Evolutionary conservation across 2,329 filamentous ascomycete genomes (phyloP).

Genomic region (Aureobasidium namibiae): DNA sequence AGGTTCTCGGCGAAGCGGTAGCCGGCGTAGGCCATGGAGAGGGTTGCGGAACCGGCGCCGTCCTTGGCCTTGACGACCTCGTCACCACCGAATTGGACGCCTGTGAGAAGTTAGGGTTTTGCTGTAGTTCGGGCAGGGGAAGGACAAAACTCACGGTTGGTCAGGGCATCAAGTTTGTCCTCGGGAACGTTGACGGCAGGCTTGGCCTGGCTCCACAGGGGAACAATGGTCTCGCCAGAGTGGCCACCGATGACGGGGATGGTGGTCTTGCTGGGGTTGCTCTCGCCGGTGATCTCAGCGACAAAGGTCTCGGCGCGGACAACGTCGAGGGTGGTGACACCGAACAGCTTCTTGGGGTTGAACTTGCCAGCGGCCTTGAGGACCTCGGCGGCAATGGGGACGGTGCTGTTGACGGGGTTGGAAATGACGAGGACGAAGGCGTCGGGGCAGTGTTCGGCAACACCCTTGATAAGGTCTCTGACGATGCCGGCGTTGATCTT

Average conservation of each 20-base stretch:
- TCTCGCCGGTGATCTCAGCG: slow-evolving; percentile 72
- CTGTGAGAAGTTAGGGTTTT: slow-evolving; percentile 26
- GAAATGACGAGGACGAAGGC: slow-evolving; percentile 96
- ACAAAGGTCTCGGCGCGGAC: slow-evolving; percentile 97
- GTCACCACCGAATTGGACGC: slow-evolving; percentile 94
- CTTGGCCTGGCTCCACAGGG: slow-evolving; percentile 86
- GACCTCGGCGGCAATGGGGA: slow-evolving; percentile 94
- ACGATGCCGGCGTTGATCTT: slow-evolving; percentile 99
- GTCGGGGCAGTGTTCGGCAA: slow-evolving; percentile 82
- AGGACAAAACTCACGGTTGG: slow-evolving; percentile 57
- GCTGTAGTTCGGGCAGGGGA: too few relatives aligned
- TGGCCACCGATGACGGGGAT: slow-evolving; percentile 95
- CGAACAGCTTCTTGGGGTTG: slow-evolving; percentile 91
- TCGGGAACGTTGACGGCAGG: slow-evolving; percentile 71
- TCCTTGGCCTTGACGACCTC: slow-evolving; percentile 95
- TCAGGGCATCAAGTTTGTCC: slow-evolving; percentile 82
- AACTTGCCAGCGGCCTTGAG: slow-evolving; percentile 91
- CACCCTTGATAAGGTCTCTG: slow-evolving; percentile 80
- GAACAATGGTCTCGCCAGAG: slow-evolving; percentile 96
- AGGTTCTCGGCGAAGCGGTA: slow-evolving; percentile 94
- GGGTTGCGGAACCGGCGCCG: slow-evolving; percentile 78
- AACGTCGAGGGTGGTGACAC: slow-evolving; percentile 97
- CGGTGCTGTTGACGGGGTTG: slow-evolving; percentile 98
- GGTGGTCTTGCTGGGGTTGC: slow-evolving; percentile 71
- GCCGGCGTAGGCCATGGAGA: slow-evolving; percentile 93